Evolutionary conservation across 352 stramenopile species (phyloP).

Genomic region (Elongisporangium prolatum): DNA sequence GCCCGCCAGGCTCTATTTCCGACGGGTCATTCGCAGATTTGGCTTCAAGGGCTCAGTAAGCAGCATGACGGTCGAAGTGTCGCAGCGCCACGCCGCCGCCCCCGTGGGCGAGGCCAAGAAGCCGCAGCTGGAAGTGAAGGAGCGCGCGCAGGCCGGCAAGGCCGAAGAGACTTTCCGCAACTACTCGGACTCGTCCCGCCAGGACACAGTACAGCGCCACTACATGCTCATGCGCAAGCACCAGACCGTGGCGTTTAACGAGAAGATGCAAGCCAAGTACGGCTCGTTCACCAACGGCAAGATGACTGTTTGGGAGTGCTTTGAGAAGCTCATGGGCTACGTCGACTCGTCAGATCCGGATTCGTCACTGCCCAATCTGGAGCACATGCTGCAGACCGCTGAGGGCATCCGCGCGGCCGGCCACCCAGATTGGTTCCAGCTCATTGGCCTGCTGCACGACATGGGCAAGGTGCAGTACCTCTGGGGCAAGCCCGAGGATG

Average conservation of each 20-base stretch:
- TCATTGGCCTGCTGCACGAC: conserved; percentile 90
- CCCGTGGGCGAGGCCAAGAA: conserved; percentile 7
- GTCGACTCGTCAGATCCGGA: conserved; percentile 93
- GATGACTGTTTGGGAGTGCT: conserved; percentile 92
- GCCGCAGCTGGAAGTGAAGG: conserved; percentile 24
- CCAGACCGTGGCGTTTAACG: conserved; percentile 65
- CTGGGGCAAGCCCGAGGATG: conserved; percentile 79
- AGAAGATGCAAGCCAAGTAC: conserved; percentile 73
- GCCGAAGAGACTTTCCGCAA: conserved; percentile 71
- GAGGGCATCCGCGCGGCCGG: conserved; percentile 87
- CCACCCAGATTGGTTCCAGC: conserved; percentile 91
- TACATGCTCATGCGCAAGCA: conserved; percentile 76
- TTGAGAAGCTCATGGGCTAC: conserved; percentile 86
- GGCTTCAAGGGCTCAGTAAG: background rate
- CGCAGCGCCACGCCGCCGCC: background rate
- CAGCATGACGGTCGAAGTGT: background rate
- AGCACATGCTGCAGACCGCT: conserved; percentile 93
- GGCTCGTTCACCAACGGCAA: conserved; percentile 62
- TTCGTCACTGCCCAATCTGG: conserved; percentile 84
- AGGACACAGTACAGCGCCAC: conserved; percentile 65
- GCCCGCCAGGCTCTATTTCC: background rate
- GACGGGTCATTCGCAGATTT: background rate
- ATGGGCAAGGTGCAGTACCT: conserved; percentile 96
- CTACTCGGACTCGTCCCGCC: conserved; percentile 67
- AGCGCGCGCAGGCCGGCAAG: conserved; percentile 45